Conservation (phyloP, 495 filamentous ascomycete genomes). For the Aspergillus asperescens region DNA sequence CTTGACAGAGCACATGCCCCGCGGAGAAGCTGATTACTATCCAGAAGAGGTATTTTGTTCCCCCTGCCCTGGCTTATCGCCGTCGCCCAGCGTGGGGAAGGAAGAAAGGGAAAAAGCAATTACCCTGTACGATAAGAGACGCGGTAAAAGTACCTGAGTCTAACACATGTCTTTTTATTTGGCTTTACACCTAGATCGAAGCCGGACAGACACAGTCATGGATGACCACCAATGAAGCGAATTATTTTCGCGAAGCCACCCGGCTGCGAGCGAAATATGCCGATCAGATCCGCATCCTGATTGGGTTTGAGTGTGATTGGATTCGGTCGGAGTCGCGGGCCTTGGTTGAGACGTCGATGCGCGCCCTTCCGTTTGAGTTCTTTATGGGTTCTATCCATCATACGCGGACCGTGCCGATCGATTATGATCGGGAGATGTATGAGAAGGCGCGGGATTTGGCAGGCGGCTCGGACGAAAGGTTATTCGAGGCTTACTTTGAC, state of each 20-base stretch:
- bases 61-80: not conserved
- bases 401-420: constrained; percentile 77
- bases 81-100: not conserved
- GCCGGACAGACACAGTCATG: constrained; percentile 32
- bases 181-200: constrained; percentile 32
- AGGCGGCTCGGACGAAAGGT: constrained; percentile 60
- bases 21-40: constrained; percentile 70
- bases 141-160: not conserved
- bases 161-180: not conserved
- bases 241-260: constrained; percentile 65
- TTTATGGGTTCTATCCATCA: constrained; percentile 92
- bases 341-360: constrained; percentile 54
- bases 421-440: constrained; percentile 71
- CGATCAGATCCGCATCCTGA: constrained; percentile 66
- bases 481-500: constrained; percentile 84
- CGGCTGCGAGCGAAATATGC: constrained; percentile 68
- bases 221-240: constrained; percentile 54
- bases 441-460: constrained; percentile 50
- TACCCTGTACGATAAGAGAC: not conserved
- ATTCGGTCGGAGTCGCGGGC: constrained; percentile 61
- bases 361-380: constrained; percentile 66
- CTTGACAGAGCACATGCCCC: constrained; percentile 96
- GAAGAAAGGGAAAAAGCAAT: not conserved
- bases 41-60: constrained; percentile 72
- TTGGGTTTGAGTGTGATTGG: constrained; percentile 93